Evolutionary conservation across 2,329 filamentous ascomycete genomes (phyloP).

Genomic region (Xylaria sp.): DNA sequence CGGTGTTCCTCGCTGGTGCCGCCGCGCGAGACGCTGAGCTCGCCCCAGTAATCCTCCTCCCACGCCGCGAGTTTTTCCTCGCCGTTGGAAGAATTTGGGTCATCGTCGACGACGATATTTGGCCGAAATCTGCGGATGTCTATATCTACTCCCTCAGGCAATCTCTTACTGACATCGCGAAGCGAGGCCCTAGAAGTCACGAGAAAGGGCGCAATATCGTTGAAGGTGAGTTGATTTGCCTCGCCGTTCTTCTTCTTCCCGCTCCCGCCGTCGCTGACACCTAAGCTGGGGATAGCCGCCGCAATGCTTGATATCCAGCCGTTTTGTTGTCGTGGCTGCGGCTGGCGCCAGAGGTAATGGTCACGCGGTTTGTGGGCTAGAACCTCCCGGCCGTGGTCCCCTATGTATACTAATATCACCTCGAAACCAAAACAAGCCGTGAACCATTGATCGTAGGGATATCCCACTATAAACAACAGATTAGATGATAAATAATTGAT

Average conservation of each 20-base stretch:
- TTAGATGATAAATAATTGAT: not conserved
- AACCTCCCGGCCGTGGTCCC: conserved; percentile 62
- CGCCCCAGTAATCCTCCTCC: conserved; percentile 76
- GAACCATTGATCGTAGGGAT: conserved; percentile 69
- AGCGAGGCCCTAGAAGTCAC: conserved; percentile 74
- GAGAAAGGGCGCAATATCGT: conserved; percentile 77
- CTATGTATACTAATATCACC: conserved; percentile 68
- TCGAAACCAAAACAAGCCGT: conserved; percentile 67
- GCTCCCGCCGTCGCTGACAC: not conserved
- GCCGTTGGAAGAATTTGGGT: not conserved
- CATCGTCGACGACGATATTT: conserved; percentile 71
- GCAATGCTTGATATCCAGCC: conserved; percentile 46
- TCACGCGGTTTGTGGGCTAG: conserved; percentile 61
- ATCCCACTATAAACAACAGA: conserved; percentile 52
- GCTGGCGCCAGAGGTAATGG: conserved; percentile 33
- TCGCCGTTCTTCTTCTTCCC: conserved; percentile 29
- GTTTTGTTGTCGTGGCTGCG: conserved; percentile 24
- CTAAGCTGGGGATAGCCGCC: conserved; percentile 40
- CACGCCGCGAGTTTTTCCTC: conserved; percentile 49
- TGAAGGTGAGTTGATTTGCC: conserved; percentile 69
- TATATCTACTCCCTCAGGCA: conserved; percentile 56
- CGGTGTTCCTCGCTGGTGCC: conserved; percentile 8
- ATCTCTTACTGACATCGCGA: conserved; percentile 64
- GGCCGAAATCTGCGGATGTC: conserved; percentile 74
- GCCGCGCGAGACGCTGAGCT: conserved; percentile 53